These are phyloP conservation scores for Huntiella abstrusa DNA, from an alignment of 2,329 filamentous ascomycete species.

Conservation along the genomic window DNA sequence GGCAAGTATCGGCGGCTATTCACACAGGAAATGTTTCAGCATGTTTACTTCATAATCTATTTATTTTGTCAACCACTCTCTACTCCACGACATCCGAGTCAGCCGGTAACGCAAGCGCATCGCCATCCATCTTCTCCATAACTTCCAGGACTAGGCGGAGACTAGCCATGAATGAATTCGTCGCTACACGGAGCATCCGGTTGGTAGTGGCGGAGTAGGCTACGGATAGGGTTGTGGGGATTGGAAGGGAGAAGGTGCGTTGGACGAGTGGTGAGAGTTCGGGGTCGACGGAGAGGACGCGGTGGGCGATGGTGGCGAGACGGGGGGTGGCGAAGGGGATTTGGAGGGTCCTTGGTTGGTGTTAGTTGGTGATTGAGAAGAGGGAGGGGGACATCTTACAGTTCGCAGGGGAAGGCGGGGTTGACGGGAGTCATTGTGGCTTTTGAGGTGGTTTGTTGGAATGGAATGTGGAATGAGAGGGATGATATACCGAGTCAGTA, in stretches of 20 bases:
- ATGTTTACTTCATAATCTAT: neutral
- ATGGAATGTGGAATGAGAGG: too few species aligned
- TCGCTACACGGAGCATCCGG: constrained; percentile 86
- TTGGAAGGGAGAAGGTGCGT: constrained; percentile 42
- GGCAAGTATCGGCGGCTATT: too few species aligned
- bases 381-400: constrained; percentile 27
- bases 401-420: constrained; percentile 39
- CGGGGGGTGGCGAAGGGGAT: constrained; percentile 67
- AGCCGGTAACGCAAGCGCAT: constrained; percentile 36
- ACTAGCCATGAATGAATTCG: constrained; percentile 92
- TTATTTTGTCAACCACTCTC: neutral
- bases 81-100: neutral
- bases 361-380: constrained; percentile 10
- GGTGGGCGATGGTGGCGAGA: constrained; percentile 57
- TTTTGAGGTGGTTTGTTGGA: neutral
- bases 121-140: constrained; percentile 77
- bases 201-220: constrained; percentile 81
- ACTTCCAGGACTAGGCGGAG: constrained; percentile 67
- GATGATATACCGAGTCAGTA: too few species aligned
- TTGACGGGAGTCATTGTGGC: constrained; percentile 25
- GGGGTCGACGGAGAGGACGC: constrained; percentile 63
- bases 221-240: constrained; percentile 40
- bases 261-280: constrained; percentile 75
- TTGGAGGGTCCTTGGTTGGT: constrained; percentile 40
- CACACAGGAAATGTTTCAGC: neutral